Percentiles rank a stretch among this genome's conserved stretches.
phyloP scores from a whole-genome alignment of 805 yeast species.

The Yamadazyma laniorum region DNA sequence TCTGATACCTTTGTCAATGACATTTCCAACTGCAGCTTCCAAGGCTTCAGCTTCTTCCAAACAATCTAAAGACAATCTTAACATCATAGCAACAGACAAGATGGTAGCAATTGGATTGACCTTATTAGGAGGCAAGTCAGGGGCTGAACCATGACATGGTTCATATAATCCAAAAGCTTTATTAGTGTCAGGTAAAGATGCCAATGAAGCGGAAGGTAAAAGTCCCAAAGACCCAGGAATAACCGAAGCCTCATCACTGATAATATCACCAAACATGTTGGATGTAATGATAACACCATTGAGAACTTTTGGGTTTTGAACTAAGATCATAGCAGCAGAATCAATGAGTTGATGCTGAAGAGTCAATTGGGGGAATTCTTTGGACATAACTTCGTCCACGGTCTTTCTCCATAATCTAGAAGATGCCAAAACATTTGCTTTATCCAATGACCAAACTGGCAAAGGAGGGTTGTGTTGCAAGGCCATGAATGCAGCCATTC shows the following conservation, averaged over 20 bases:
- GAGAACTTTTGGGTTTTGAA: conserved; percentile 84
- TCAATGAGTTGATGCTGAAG: conserved; percentile 95
- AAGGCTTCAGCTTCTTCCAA: conserved; percentile 82
- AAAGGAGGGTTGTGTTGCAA: conserved; percentile 89
- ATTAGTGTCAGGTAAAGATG: conserved; percentile 95
- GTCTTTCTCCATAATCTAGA: conserved; percentile 96
- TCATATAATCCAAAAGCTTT: conserved; percentile 94
- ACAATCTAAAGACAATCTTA: conserved; percentile 81
- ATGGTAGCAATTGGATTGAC: conserved; percentile 96
- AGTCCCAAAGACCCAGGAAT: conserved; percentile 97
- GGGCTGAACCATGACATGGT: conserved; percentile 99
- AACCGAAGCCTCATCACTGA: conserved; percentile 96
- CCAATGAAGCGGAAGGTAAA: conserved; percentile 92
- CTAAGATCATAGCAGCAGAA: conserved; percentile 97
- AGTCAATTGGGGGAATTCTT: conserved; percentile 86
- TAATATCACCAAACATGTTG: conserved; percentile 98
- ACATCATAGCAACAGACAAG: conserved; percentile 96
- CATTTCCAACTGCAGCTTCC: conserved; percentile 82
- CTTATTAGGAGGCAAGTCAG: conserved; percentile 81
- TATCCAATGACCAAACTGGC: conserved; percentile 94
- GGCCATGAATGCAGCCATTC: conserved; percentile 98
- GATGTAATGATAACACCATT: conserved; percentile 92
- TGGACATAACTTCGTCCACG: conserved; percentile 76
- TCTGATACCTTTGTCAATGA: conserved; percentile 78
- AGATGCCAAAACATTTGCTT: conserved; percentile 95